These are phyloP conservation scores for Penicillium sclerotigenum DNA, from an alignment of 2,329 filamentous ascomycete species.

Conservation along the genomic window DNA sequence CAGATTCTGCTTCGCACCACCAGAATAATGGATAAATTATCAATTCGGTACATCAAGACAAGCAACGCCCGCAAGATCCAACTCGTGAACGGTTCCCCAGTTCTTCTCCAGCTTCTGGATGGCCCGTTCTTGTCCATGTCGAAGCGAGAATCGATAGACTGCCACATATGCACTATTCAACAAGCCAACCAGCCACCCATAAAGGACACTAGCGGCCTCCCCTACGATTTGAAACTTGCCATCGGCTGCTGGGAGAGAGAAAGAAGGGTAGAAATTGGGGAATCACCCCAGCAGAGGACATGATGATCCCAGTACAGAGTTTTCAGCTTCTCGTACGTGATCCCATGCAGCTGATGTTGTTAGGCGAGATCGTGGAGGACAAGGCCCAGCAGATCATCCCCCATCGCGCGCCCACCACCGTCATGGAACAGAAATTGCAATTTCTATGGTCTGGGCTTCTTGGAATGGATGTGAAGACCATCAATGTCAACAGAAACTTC, in stretches of 20 bases:
- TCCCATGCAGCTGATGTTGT: not conserved
- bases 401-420: not conserved
- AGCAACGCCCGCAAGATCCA: not conserved
- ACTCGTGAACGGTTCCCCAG: not conserved
- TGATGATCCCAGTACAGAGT: not conserved
- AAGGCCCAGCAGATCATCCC: not conserved
- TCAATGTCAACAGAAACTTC: not conserved
- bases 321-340: not conserved
- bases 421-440: not conserved
- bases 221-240: constrained; percentile 14
- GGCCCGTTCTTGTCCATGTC: not conserved
- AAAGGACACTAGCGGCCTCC: constrained; percentile 16
- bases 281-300: not conserved
- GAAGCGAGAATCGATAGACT: not conserved
- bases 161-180: constrained; percentile 14
- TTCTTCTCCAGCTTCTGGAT: not conserved
- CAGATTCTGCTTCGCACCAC: not conserved
- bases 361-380: not conserved
- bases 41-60: not conserved
- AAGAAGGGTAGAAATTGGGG: not conserved
- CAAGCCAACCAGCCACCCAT: constrained; percentile 19
- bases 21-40: not conserved
- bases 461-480: not conserved
- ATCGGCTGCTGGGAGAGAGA: constrained; percentile 1
- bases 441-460: not conserved